Base-by-base conservation (phyloP, 2,329 filamentous ascomycete genomes). In the Fusarium ramigenum region DNA sequence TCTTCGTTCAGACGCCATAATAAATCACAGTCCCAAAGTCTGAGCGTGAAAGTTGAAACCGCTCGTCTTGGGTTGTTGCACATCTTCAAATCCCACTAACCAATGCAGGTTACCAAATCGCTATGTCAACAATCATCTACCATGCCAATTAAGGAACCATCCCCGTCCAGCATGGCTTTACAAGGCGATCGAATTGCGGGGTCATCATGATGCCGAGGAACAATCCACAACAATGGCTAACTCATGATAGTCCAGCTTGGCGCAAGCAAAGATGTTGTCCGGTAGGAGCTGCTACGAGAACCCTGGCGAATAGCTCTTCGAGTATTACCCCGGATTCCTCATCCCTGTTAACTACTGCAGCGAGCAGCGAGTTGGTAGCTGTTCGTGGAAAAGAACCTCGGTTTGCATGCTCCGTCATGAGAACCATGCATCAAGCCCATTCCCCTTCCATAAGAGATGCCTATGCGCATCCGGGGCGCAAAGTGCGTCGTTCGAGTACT, bases 81-180 rank as follows among this genome's bases (percentile, higher is more conserved):
- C 52, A 57, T 36, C 32, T 54, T 49, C 50, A 43, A 58, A 66
- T 63, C 63, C 72, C 67, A 63, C 75, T 78, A 77, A 70, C 75
- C 74, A 63, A 77, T 77, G 72, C 67, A 74, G 70, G 74, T 69
- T 73, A 74, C 72, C 72, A 76, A 61, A 66, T 77, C 73, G 75
- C 63, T 70, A 66, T 59, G 32, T 37, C 56, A 73, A 59, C 66
- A 64, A 64, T 58, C 54, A 49, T 60, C 52, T 57, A 47, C 63
- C 70, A 58, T 60, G 44, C 70, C 67, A 53, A 58, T 50, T 68
- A 39, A 34, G 46, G 65, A 52, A 60, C 16, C 19, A 63, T 57
- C 43, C 36, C 60, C 69, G 63, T 63, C 65, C 65, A 63, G 34
- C 18, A 63, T 46, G 44, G n/a, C n/a, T 34, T 39, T 30, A 19